Evolutionary conservation across 2,329 filamentous ascomycete genomes (phyloP), one percentile per base, ranked within the genome.

Genomic region (Scytalidium sp.): DNA sequence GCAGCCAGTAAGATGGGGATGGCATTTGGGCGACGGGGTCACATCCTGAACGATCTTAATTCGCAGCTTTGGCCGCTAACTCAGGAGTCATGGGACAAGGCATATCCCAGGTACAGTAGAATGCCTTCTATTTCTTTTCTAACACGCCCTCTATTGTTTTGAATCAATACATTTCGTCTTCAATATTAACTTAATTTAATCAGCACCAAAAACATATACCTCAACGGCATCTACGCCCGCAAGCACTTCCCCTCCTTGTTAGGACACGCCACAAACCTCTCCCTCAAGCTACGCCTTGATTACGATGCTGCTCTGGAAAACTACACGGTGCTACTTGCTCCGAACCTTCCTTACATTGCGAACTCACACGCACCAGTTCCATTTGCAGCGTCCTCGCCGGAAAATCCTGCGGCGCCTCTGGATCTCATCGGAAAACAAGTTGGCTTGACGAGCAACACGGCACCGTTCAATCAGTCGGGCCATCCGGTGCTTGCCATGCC

Each of bases 391-490:
- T 27, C 25, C 25, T 27, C 25, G 7, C 7, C 25, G 25, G 13
- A 7, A 27, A 27, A 27, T 27, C 25, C 25, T 19, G 36, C 45
- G 7, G 27, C 45, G 9, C 36, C 45, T 25, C 23, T 47, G 19
- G 45, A 47, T 23, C 45, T 47, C 20, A 41, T 41, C 29, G 45
- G 25, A n/a, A 46, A 46, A 19, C 45, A 46, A 22, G 41, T 80
- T 32, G 79, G 79, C 0, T 55, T 80, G 50, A 80, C 75, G 0
- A 70, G 67, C 15, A 83, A 83, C 53, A 83, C 79, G 4, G 74
- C 75, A 7, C 69, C 74, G 5, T 81, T 82, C 61, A 78, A 82
- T 55, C 70, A 76, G 3, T 81, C 76, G 0, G 78, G 78, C 0
- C 78, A 81, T 52, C 78, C 79, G 0, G 79, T 76, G 0, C 58